Percentiles rank a stretch among this genome's conserved stretches.
Conservation (phyloP, 1,139 yeast genomes). For the Kodamaea arcana region DNA sequence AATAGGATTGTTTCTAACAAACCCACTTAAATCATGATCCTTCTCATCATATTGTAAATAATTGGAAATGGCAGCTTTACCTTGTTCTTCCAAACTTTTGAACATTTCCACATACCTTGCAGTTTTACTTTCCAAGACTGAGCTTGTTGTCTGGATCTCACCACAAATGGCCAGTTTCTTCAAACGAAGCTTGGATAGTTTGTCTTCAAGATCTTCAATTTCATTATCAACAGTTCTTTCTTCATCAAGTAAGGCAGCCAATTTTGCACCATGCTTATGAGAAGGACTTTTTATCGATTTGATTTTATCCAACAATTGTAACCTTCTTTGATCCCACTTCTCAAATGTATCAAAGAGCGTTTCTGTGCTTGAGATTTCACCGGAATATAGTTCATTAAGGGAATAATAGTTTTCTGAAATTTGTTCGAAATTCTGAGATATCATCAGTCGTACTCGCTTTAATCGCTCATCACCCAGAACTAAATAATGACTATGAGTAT, state of each 20-base stretch:
- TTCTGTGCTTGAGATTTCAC: constrained; percentile 31
- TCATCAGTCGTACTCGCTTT: constrained; percentile 23
- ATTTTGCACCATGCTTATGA: constrained; percentile 40
- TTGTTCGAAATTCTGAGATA: constrained; percentile 27
- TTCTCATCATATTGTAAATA: constrained; percentile 19
- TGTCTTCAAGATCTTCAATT: constrained; percentile 37
- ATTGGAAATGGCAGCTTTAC: constrained; percentile 28
- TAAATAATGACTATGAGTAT: constrained; percentile 21
- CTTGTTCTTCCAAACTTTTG: constrained; percentile 36
- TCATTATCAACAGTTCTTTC: constrained; percentile 35
- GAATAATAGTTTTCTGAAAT: constrained; percentile 44
- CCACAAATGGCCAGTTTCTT: constrained; percentile 33
- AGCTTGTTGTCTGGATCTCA: constrained; percentile 50
- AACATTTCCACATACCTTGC: constrained; percentile 42
- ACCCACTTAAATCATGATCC: constrained; percentile 15
- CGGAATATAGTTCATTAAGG: constrained; percentile 45
- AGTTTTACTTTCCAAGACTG: constrained; percentile 51
- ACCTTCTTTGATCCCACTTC: constrained; percentile 43
- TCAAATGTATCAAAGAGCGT: constrained; percentile 32
- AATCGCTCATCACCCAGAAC: constrained; percentile 32
- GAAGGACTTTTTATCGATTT: constrained; percentile 37
- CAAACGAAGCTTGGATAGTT: constrained; percentile 30
- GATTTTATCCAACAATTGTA: constrained; percentile 31
- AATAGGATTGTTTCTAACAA: constrained; percentile 24
- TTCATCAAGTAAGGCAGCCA: constrained; percentile 34